Base-by-base conservation (phyloP, 2,329 filamentous ascomycete species). In the Claviceps arundinis region DNA sequence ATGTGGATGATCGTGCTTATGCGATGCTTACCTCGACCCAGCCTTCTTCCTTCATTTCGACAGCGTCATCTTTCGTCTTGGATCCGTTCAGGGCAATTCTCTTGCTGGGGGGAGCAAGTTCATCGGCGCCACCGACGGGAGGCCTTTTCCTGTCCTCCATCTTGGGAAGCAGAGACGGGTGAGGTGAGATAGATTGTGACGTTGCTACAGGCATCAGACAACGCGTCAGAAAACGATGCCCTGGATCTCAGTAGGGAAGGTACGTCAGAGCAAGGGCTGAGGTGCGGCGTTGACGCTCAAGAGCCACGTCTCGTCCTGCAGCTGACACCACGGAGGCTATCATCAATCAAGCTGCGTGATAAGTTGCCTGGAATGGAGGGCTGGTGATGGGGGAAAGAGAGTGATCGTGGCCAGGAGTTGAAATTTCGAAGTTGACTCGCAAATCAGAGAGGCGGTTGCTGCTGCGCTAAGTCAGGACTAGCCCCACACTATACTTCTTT, bases 141-240 rank as follows among this genome's bases (percentile, higher is more conserved):
- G 89, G 86, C 81, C 93, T 84, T 81, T 98, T 98, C 81, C 93
- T 89, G 77, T 97, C 93, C 80, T 98, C 93, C 91, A 97, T 98
- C 81, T 93, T 95, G 76, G 82, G 76, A 73, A 87, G 78, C 78
- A 83, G 83, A 74, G 88, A 85, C 76, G 86, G 81, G 80, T 82
- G 81, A 77, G 84, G 78, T 66, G 73, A 70, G 70, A 84, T 77
- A 71, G 82, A 79, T 68, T 78, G 77, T 61, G 81, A 78, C 73
- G 87, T 85, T 74, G 87, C 82, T 80, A 87, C 80, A 84, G 84
- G 84, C 88, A 94, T 94, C 79, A 89, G 86, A 84, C 78, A 60
- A 60, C 62, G 64, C 63, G 62, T 64, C 57, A 59, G 58, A 55
- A 57, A 56, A 53, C 56, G 56, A 26, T 38, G 37, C 49, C 57